Conservation (phyloP, 352 stramenopile genomes). For the Phytophthora uliginosa region DNA sequence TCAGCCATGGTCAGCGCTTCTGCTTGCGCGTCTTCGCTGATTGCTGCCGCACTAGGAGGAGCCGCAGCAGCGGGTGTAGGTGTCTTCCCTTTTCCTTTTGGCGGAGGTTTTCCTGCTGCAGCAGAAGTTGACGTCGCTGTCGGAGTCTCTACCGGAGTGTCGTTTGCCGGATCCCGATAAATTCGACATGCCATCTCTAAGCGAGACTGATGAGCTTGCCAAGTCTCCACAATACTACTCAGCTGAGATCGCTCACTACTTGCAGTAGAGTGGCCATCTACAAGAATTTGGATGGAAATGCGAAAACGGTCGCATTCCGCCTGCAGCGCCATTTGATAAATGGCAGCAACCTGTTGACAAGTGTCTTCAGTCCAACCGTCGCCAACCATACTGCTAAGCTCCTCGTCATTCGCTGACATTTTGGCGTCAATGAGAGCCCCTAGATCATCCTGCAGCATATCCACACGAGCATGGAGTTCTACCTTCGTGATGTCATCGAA, state of each 20-base stretch:
- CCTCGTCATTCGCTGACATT: constrained; percentile 50
- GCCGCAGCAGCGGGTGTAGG: constrained; percentile 24
- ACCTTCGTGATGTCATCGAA: constrained; percentile 85
- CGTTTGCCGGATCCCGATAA: constrained; percentile 46
- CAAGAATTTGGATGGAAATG: constrained; percentile 61
- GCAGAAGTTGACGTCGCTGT: not conserved
- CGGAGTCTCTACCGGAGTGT: constrained; percentile 24
- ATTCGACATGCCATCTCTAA: constrained; percentile 52
- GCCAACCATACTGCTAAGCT: constrained; percentile 50
- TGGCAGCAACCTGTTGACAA: constrained; percentile 48
- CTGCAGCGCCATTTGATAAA: constrained; percentile 71
- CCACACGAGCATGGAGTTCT: constrained; percentile 80
- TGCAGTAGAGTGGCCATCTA: constrained; percentile 60
- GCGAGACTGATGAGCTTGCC: constrained; percentile 26
- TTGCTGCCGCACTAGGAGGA: constrained; percentile 18
- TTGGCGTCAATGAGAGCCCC: constrained; percentile 53
- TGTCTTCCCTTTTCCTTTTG: constrained; percentile 56
- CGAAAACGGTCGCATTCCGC: constrained; percentile 81
- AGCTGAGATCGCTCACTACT: constrained; percentile 50
- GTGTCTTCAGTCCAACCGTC: constrained; percentile 75
- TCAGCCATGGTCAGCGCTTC: constrained; percentile 48
- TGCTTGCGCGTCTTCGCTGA: constrained; percentile 27
- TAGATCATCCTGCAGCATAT: constrained; percentile 81
- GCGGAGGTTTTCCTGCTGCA: constrained; percentile 33
- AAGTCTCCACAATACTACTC: constrained; percentile 42